phyloP scores from a whole-genome alignment of 352 stramenopile genomes.

The Pythium rhizo-oryzae region DNA sequence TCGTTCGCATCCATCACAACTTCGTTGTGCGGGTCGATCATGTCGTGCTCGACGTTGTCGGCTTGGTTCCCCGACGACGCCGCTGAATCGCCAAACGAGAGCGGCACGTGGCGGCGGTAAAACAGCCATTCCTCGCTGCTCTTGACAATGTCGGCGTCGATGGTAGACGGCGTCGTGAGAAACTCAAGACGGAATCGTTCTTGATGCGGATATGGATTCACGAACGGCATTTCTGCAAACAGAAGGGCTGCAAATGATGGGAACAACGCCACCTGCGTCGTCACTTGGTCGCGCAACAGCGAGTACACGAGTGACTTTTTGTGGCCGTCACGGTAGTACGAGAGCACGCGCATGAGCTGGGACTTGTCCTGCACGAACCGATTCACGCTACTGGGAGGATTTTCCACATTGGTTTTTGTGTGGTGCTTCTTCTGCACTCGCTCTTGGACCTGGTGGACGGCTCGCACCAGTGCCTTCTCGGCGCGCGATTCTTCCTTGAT shows the following conservation, averaged over 20 bases:
- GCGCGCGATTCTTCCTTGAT: constrained; percentile 47
- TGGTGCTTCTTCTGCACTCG: constrained; percentile 15
- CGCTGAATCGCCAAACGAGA: constrained; percentile 40
- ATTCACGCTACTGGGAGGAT: constrained; percentile 16
- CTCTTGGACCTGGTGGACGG: constrained; percentile 37
- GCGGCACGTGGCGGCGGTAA: constrained; percentile 67
- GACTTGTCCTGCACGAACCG: constrained; percentile 75
- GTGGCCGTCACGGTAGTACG: constrained; percentile 93
- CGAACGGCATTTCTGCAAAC: constrained; percentile 90
- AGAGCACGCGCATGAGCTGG: constrained; percentile 87
- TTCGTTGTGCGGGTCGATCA: constrained; percentile 91
- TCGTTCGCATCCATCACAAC: constrained; percentile 89
- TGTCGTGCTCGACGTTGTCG: constrained; percentile 85
- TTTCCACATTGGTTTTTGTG: constrained; percentile 16
- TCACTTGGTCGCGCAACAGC: constrained; percentile 91
- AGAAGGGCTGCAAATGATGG: constrained; percentile 76
- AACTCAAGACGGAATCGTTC: constrained; percentile 92
- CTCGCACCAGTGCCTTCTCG: constrained; percentile 62
- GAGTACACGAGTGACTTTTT: constrained; percentile 93
- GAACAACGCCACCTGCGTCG: constrained; percentile 78
- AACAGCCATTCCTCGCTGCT: constrained; percentile 82
- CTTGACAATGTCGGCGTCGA: constrained; percentile 83
- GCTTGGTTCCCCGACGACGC: constrained; percentile 10
- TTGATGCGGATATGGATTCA: constrained; percentile 91
- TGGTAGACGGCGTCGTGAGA: constrained; percentile 30